Evolutionary conservation across 2,329 filamentous ascomycete species (phyloP).

Genomic region (Colletotrichum magnum): DNA sequence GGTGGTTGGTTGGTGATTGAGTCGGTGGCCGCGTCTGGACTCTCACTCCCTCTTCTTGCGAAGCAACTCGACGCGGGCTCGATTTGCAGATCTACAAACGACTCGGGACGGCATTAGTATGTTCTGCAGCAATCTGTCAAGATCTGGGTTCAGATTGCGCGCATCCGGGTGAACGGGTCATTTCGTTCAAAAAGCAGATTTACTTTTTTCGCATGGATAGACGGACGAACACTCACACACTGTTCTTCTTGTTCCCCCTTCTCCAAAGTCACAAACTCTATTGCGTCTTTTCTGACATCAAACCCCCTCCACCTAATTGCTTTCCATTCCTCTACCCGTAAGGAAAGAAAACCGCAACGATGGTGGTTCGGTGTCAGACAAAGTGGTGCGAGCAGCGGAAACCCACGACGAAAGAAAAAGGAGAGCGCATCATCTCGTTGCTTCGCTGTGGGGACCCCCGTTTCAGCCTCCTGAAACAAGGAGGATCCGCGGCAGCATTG

Average conservation of each 20-base stretch:
- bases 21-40: background rate
- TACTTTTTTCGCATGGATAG: background rate
- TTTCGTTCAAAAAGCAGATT: background rate
- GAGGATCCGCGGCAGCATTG: slow-evolving; percentile 18
- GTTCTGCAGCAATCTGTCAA: background rate
- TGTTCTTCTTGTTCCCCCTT: background rate
- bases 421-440: background rate
- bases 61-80: slow-evolving; percentile 17
- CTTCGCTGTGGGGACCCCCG: slow-evolving; percentile 11
- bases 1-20: background rate
- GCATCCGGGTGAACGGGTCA: background rate
- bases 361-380: background rate
- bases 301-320: no score
- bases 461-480: slow-evolving; percentile 40
- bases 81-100: slow-evolving; percentile 37
- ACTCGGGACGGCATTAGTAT: background rate
- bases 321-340: no score
- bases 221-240: background rate
- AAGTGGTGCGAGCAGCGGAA: background rate
- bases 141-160: background rate
- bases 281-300: background rate
- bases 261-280: background rate
- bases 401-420: background rate
- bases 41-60: background rate
- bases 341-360: background rate